These are phyloP conservation scores for Coemansia sp. DNA, from an alignment of 192 early-diverging fungal species.

Conservation along the genomic window DNA sequence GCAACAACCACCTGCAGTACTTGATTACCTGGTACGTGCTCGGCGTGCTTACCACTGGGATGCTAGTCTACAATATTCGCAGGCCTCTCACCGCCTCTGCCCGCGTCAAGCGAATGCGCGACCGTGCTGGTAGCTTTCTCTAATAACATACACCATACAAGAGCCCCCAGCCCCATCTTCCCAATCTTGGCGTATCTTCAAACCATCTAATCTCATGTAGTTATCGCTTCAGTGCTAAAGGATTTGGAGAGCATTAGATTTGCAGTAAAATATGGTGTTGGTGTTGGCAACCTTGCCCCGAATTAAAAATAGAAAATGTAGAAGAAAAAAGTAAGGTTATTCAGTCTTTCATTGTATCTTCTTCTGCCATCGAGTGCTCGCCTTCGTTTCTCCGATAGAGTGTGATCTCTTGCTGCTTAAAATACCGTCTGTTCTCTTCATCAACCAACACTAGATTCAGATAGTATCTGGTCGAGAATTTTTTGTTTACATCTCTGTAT, in stretches of 20 bases:
- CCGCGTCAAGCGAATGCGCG: slow-evolving; percentile 40
- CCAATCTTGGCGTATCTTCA: not conserved
- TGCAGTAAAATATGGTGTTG: not conserved
- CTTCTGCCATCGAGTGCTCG: slow-evolving; percentile 15
- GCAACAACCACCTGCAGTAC: slow-evolving; percentile 86
- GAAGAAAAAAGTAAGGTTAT: not conserved
- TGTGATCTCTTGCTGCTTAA: slow-evolving; percentile 98
- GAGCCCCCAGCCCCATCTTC: not conserved
- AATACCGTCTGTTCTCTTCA: slow-evolving; percentile 98
- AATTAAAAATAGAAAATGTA: not conserved
- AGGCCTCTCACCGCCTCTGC: slow-evolving; percentile 50
- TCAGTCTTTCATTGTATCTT: not conserved
- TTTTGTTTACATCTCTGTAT: slow-evolving; percentile 98
- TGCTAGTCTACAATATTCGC: slow-evolving; percentile 65
- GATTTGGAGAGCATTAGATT: not conserved
- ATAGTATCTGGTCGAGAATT: slow-evolving; percentile 98
- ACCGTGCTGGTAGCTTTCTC: slow-evolving; percentile 31
- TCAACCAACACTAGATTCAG: slow-evolving; percentile 97
- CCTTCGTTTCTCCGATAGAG: slow-evolving; percentile 65
- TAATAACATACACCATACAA: not conserved
- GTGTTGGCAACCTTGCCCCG: not conserved
- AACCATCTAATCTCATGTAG: not conserved
- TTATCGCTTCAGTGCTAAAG: not conserved
- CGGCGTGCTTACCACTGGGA: slow-evolving; percentile 63
- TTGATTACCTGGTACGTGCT: slow-evolving; percentile 86